Conservation (phyloP, 1,284 basidiomycete genomes). For the Leccinum pachyderme region DNA sequence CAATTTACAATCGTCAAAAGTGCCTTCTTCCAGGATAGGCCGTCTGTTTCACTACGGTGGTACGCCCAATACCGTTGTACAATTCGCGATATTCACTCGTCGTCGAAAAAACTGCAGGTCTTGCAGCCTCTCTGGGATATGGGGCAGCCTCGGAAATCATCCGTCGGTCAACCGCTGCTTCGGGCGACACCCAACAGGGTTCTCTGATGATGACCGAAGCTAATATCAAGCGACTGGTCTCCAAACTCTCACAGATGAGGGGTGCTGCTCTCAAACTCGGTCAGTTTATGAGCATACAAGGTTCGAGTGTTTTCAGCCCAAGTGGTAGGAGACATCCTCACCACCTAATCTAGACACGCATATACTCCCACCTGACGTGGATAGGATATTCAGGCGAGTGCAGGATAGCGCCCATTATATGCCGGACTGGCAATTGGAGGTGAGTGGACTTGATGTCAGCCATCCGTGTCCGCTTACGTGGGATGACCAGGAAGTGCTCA, state of each 20-base stretch:
- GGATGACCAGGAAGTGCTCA: slow-evolving; percentile 72
- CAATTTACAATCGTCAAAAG: slow-evolving; percentile 73
- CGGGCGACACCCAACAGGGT: slow-evolving; percentile 33
- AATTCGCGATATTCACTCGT: neutral
- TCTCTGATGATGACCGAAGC: slow-evolving; percentile 85
- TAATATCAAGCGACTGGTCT: slow-evolving; percentile 88
- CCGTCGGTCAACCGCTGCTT: slow-evolving; percentile 42
- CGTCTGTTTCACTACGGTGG: slow-evolving; percentile 92
- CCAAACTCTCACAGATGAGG: slow-evolving; percentile 91
- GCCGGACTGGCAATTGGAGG: slow-evolving; percentile 98
- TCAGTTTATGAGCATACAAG: slow-evolving; percentile 98
- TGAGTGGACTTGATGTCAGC: slow-evolving; percentile 29
- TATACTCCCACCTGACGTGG: slow-evolving; percentile 84
- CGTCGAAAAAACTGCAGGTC: slow-evolving; percentile 41
- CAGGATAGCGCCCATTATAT: slow-evolving; percentile 98
- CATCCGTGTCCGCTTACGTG: slow-evolving; percentile 4
- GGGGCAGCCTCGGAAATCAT: slow-evolving; percentile 67
- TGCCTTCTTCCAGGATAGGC: slow-evolving; percentile 85
- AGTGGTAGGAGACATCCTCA: neutral
- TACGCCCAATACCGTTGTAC: slow-evolving; percentile 33
- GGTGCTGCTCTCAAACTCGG: slow-evolving; percentile 96
- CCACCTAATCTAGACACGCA: slow-evolving; percentile 65
- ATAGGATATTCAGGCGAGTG: slow-evolving; percentile 86
- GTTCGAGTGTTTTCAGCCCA: slow-evolving; percentile 37
- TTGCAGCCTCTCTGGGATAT: slow-evolving; percentile 70